phyloP scores from a whole-genome alignment of 305 asterid species.

The Fraxinus nigra region DNA sequence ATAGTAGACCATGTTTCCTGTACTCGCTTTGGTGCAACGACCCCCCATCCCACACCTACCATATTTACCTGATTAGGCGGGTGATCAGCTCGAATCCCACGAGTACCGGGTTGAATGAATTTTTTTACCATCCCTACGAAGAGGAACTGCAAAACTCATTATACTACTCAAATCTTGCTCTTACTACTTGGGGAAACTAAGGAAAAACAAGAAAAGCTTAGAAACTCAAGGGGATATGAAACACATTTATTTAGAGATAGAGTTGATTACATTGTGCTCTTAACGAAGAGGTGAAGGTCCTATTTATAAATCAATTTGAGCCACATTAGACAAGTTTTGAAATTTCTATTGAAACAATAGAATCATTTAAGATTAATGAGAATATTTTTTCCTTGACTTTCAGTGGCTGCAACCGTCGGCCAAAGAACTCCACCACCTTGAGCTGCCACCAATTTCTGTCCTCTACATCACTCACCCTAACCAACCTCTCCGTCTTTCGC shows the following conservation, averaged over 20 bases:
- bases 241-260: no score
- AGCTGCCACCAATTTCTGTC: no score
- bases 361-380: background rate
- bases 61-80: background rate
- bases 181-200: no score
- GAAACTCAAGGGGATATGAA: no score
- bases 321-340: background rate
- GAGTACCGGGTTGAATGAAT: background rate
- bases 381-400: background rate
- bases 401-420: background rate
- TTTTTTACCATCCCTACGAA: background rate
- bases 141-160: background rate
- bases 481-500: no score
- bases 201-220: no score
- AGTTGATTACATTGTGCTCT: no score
- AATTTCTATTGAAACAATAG: background rate
- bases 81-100: background rate
- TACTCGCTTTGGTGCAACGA: background rate
- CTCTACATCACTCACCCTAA: no score
- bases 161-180: no score
- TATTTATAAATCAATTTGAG: background rate
- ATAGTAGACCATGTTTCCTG: background rate
- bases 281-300: no score
- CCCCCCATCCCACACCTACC: background rate
- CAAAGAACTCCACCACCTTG: background rate